These are phyloP conservation scores for Luffa acutangula DNA, from an alignment of 306 rosid genomes.

Conservation along the genomic window DNA sequence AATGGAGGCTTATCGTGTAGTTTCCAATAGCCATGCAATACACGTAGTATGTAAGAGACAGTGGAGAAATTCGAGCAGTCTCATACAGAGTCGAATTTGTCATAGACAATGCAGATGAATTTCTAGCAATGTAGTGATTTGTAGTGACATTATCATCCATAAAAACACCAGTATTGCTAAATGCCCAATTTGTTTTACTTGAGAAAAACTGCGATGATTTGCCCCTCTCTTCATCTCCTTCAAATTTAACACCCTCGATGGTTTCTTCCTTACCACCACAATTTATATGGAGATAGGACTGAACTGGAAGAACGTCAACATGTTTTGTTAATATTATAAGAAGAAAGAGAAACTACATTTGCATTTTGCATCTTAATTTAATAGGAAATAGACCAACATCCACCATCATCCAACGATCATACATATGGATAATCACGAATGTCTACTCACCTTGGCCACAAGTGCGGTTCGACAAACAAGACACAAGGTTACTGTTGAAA, in stretches of 20 bases:
- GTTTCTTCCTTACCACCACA: slow-evolving; percentile 38
- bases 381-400: not conserved
- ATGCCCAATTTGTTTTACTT: slow-evolving; percentile 31
- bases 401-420: not conserved
- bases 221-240: slow-evolving; percentile 17
- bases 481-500: slow-evolving; percentile 21
- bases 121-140: slow-evolving; percentile 7
- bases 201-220: slow-evolving; percentile 16
- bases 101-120: slow-evolving; percentile 16
- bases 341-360: not conserved
- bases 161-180: slow-evolving; percentile 39
- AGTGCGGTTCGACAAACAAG: slow-evolving; percentile 12
- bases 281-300: slow-evolving; percentile 37
- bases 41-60: slow-evolving; percentile 37
- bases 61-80: slow-evolving; percentile 47
- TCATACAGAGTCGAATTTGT: slow-evolving; percentile 21
- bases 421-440: no score
- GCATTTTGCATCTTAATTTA: not conserved
- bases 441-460: not conserved
- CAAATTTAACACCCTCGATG: slow-evolving; percentile 16
- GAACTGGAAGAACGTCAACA: slow-evolving; percentile 6
- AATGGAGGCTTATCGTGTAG: no score
- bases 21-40: no score
- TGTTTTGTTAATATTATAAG: not conserved
- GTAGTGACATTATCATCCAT: not conserved